A percentile compares a stretch with the other conserved stretches of the same genome.
Evolutionary conservation across 1,284 basidiomycete species (phyloP).

Genomic region (Ceratobasidium theobromae): DNA sequence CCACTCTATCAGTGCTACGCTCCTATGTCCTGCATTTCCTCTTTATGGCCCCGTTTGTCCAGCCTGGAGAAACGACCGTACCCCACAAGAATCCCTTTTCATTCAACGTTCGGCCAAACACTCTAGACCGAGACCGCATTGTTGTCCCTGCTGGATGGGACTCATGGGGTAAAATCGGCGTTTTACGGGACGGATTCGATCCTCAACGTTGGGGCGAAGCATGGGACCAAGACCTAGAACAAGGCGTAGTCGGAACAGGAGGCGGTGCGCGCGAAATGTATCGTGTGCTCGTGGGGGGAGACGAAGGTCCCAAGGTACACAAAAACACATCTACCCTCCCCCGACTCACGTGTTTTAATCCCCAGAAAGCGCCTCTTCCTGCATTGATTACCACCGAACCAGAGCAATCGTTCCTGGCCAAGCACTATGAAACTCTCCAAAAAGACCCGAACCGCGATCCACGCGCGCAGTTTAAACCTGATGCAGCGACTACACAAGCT

Average conservation of each 20-base stretch:
- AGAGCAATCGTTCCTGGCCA: conserved; percentile 84
- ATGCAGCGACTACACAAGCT: conserved; percentile 48
- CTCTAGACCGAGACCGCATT: conserved; percentile 88
- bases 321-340: not conserved
- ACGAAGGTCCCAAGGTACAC: conserved; percentile 68
- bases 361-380: conserved; percentile 60
- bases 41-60: conserved; percentile 72
- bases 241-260: conserved; percentile 48
- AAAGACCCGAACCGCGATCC: conserved; percentile 88
- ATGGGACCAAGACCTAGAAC: conserved; percentile 73
- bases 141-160: conserved; percentile 97
- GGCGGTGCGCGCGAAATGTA: conserved; percentile 61
- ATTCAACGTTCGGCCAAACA: conserved; percentile 84
- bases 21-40: conserved; percentile 86
- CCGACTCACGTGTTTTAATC: not conserved
- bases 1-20: conserved; percentile 78
- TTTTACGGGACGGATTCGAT: conserved; percentile 90
- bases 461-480: conserved; percentile 79
- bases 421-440: conserved; percentile 85
- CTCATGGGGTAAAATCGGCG: conserved; percentile 93
- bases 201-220: conserved; percentile 77
- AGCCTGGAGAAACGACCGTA: conserved; percentile 58
- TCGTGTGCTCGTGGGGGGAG: conserved; percentile 59
- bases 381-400: conserved; percentile 75
- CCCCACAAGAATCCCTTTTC: conserved; percentile 76